phyloP scores from a whole-genome alignment of 2,329 filamentous ascomycete genomes.

The Aureobasidium sp. region DNA sequence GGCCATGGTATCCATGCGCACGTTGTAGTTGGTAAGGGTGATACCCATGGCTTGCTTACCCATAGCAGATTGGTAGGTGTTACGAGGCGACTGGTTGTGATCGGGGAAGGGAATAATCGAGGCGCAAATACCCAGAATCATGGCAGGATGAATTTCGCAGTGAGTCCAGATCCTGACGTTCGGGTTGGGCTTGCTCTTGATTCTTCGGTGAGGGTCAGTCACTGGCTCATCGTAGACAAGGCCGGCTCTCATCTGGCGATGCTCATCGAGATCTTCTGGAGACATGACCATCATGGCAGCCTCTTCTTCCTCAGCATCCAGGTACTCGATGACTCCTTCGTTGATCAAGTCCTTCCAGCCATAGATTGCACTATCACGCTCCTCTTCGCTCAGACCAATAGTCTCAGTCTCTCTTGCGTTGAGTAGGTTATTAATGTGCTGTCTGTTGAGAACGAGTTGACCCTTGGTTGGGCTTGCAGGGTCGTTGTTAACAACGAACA shows the following conservation, averaged over 20 bases:
- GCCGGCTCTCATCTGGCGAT: conserved; percentile 31
- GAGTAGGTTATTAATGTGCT: conserved; percentile 71
- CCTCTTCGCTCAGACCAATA: conserved; percentile 50
- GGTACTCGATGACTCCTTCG: conserved; percentile 83
- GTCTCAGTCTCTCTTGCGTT: conserved; percentile 57
- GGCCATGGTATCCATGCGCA: conserved; percentile 99
- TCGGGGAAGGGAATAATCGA: conserved; percentile 99
- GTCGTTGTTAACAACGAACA: conserved; percentile 90
- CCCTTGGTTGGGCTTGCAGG: conserved; percentile 65
- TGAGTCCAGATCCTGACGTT: conserved; percentile 92
- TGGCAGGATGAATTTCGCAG: conserved; percentile 98
- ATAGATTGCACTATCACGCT: conserved; percentile 54
- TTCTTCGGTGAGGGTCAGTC: conserved; percentile 69
- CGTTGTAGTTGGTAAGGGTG: conserved; percentile 92
- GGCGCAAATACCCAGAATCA: conserved; percentile 97
- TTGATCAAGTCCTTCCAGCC: conserved; percentile 84
- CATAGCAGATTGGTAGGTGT: conserved; percentile 99
- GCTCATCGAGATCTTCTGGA: conserved; percentile 77
- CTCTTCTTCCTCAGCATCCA: conserved; percentile 97
- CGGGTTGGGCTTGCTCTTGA: conserved; percentile 81
- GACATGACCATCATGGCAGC: conserved; percentile 99
- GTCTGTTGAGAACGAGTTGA: conserved; percentile 71
- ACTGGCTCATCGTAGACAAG: conserved; percentile 48
- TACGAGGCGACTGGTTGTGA: conserved; percentile 96
- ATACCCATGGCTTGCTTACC: conserved; percentile 99